These are phyloP conservation scores for Nyssa sinensis DNA, from an alignment of 148 eudicot genomes.

Conservation along the genomic window DNA sequence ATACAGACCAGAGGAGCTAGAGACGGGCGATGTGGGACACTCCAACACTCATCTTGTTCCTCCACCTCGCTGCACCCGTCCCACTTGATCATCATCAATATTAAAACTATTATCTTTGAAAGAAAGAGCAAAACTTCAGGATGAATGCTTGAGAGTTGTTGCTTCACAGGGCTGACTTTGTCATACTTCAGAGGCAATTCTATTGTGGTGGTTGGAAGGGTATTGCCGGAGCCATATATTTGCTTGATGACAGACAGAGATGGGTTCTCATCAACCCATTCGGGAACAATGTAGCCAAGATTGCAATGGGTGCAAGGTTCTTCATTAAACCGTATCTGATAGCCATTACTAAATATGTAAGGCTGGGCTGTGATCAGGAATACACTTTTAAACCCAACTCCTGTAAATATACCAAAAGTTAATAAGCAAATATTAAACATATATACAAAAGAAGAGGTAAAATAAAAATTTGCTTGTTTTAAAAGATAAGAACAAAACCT, in stretches of 20 bases:
- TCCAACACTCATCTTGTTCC: too few relatives aligned
- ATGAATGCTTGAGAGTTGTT: constrained; percentile 68
- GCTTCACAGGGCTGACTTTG: constrained; percentile 56
- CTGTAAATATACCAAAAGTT: constrained; percentile 22
- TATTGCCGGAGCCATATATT: constrained; percentile 37
- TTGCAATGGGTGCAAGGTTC: constrained; percentile 56
- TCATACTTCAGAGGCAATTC: constrained; percentile 65
- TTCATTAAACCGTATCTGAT: constrained; percentile 59
- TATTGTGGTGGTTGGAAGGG: constrained; percentile 59
- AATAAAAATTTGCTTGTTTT: too few relatives aligned
- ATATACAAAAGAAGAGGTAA: too few relatives aligned
- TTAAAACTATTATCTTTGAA: constrained; percentile 59
- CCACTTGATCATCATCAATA: too few relatives aligned
- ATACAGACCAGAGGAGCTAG: too few relatives aligned
- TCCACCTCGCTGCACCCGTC: too few relatives aligned
- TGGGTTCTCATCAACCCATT: constrained; percentile 67
- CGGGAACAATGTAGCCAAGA: constrained; percentile 70
- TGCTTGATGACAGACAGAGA: constrained; percentile 40
- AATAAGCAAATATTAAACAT: background rate
- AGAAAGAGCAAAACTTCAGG: constrained; percentile 74
- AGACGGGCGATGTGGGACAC: too few relatives aligned
- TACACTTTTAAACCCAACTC: constrained; percentile 74
- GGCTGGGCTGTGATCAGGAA: constrained; percentile 63
- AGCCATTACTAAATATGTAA: constrained; percentile 65
- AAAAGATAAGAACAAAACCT: too few relatives aligned